Conservation (phyloP, 1,139 yeast species). For the Hemisphaericaspora xylofermentans region DNA sequence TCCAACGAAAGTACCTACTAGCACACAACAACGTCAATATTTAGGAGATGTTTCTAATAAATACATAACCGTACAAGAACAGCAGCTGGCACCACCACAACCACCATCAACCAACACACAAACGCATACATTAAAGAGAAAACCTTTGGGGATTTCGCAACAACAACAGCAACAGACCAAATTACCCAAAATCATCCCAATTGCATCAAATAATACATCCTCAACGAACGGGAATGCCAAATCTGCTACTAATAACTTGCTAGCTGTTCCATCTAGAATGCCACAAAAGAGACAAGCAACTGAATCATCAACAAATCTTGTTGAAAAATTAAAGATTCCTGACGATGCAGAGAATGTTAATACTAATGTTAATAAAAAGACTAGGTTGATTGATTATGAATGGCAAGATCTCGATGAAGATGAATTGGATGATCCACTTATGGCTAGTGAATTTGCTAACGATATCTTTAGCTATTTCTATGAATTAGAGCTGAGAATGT, state of each 20-base stretch:
- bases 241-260: constrained; percentile 5
- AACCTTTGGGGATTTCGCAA: constrained; percentile 35
- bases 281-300: constrained; percentile 60
- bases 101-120: constrained; percentile 3
- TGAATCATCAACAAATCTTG: constrained; percentile 50
- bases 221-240: constrained; percentile 6
- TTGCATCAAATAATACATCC: constrained; percentile 9
- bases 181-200: constrained; percentile 6
- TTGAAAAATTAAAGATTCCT: constrained; percentile 36
- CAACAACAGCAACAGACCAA: constrained; percentile 21
- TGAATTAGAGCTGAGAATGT: constrained; percentile 68
- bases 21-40: constrained; percentile 23
- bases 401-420: constrained; percentile 95
- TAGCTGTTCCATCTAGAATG: constrained; percentile 39
- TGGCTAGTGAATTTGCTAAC: constrained; percentile 91
- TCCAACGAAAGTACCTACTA: not conserved
- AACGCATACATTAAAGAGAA: constrained; percentile 19
- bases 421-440: constrained; percentile 86
- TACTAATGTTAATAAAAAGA: constrained; percentile 25
- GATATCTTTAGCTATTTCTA: constrained; percentile 83
- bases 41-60: constrained; percentile 46
- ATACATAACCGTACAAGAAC: constrained; percentile 22
- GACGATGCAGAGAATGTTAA: constrained; percentile 7
- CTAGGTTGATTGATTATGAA: constrained; percentile 48
- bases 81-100: constrained; percentile 1